Evolutionary conservation across 305 asterid species (phyloP).

Genomic region (Fraxinus latifolia): DNA sequence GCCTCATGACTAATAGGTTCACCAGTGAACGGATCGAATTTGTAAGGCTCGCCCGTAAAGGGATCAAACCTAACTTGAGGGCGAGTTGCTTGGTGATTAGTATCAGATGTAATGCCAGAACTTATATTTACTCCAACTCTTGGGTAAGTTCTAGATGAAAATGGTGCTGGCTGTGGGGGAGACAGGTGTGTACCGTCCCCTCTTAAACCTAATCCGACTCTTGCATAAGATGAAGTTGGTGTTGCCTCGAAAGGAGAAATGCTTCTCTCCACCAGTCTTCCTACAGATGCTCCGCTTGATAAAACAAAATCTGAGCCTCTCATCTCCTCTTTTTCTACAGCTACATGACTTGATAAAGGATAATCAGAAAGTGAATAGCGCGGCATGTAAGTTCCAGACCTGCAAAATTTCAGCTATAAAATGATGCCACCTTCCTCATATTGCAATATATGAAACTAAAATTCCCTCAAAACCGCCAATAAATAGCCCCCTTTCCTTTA

Average conservation of each 20-base stretch:
- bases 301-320: conserved; percentile 23
- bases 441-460: background rate
- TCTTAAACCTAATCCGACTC: conserved; percentile 25
- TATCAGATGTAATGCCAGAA: conserved; percentile 21
- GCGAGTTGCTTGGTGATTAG: conserved; percentile 38
- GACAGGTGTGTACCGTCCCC: conserved; percentile 25
- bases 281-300: conserved; percentile 7
- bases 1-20: conserved; percentile 62
- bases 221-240: conserved; percentile 31
- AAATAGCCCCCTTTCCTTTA: background rate
- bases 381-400: conserved; percentile 47
- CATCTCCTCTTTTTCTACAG: conserved; percentile 34
- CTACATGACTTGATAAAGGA: conserved; percentile 39
- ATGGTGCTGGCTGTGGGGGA: conserved; percentile 33
- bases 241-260: conserved; percentile 19
- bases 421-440: background rate
- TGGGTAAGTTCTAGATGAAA: conserved; percentile 33
- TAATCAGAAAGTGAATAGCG: conserved; percentile 45
- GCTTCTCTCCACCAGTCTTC: conserved; percentile 17
- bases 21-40: conserved; percentile 91
- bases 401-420: conserved; percentile 33
- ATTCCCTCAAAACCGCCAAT: conserved; percentile 1
- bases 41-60: conserved; percentile 86
- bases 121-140: conserved; percentile 27
- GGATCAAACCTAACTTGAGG: conserved; percentile 80